Evolutionary conservation across 2,329 filamentous ascomycete species (phyloP).

Genomic region (Paecilomyces formosus): DNA sequence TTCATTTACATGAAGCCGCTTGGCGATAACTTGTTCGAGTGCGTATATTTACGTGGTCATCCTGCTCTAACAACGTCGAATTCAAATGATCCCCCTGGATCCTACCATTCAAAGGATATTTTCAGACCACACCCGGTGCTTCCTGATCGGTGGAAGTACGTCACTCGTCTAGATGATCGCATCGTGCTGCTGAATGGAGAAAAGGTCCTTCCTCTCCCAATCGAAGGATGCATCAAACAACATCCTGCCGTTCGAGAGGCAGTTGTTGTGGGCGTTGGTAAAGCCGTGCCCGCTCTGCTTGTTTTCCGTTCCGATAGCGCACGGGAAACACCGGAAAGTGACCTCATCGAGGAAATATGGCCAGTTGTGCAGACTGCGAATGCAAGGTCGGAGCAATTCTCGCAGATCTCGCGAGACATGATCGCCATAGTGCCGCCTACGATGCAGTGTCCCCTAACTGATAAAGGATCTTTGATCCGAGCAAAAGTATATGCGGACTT

Average conservation of each 20-base stretch:
- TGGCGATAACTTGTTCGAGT: conserved; percentile 18
- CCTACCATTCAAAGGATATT: conserved; percentile 25
- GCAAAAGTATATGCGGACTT: conserved; percentile 42
- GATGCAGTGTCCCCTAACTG: conserved; percentile 41
- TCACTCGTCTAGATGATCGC: conserved; percentile 23
- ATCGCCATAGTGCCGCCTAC: conserved; percentile 26
- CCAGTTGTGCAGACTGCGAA: conserved; percentile 34
- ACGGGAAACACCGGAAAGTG: conserved; percentile 17
- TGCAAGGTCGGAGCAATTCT: conserved; percentile 33
- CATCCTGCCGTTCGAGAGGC: conserved; percentile 22
- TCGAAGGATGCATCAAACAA: conserved; percentile 26
- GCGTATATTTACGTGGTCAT: conserved; percentile 23
- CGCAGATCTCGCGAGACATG: conserved; percentile 38
- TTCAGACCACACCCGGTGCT: conserved; percentile 24
- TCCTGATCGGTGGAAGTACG: conserved; percentile 24
- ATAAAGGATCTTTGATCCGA: conserved; percentile 49
- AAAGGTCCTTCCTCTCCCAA: conserved; percentile 25
- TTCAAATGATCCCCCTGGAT: conserved; percentile 23
- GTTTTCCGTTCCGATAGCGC: conserved; percentile 18
- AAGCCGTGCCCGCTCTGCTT: conserved; percentile 19
- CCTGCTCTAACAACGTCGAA: conserved; percentile 24
- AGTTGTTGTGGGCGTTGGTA: conserved; percentile 21
- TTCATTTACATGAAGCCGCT: conserved; percentile 34
- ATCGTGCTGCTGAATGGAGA: conserved; percentile 26
- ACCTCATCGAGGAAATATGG: conserved; percentile 32